Evolutionary conservation across 768 basidiomycete genomes (phyloP), one percentile per base, ranked within the genome.

Genomic region (Termitomyces sp.): DNA sequence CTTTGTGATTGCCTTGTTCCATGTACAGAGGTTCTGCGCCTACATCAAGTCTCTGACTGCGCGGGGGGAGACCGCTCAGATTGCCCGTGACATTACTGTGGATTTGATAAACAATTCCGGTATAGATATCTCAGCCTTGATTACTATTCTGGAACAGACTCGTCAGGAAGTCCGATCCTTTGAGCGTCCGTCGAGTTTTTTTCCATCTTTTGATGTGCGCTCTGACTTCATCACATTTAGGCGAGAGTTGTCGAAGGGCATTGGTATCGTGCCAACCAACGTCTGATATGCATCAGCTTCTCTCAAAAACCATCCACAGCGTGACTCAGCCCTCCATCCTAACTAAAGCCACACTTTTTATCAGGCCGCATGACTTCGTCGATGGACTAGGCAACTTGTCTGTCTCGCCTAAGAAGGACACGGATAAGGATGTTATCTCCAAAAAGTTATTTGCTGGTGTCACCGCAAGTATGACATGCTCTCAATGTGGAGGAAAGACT

Each of bases 341-440:
- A 38, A 78, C 86, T 70, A 88, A 86, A 63, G 73, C 88, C 0
- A 78, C 76, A 9, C 73, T 92, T 35, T 92, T 91, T 65, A 80
- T 92, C 66, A 90, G 87, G 65, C 79, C 88, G 2, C 72, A 68
- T 10, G 87, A 92, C 60, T 78, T 92, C n/a, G 73, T 88, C 6
- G 86, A 89, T 62, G 85, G 84, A 7, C 68, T 84, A 21, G 67
- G 77, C 11, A 78, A 71, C 35, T 63, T 84, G 37, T 68, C 75
- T 7, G 56, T 72, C 19, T 66, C 62, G 19, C 61, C 68, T 25
- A 66, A 63, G 52, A 73, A 73, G 58, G 70, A 68, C 19, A 77
- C 76, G 47, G 75, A 72, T 21, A 77, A 74, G 54, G 90, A 92
- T 62, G 76, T 91, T 5, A 72, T 92, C n/a, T 80, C 82, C 12